A percentile compares a stretch with the other conserved stretches of the same genome.
These are phyloP conservation scores for Hymenoscyphus salicellus DNA, from an alignment of 2,329 filamentous ascomycete genomes.

Conservation along the genomic window DNA sequence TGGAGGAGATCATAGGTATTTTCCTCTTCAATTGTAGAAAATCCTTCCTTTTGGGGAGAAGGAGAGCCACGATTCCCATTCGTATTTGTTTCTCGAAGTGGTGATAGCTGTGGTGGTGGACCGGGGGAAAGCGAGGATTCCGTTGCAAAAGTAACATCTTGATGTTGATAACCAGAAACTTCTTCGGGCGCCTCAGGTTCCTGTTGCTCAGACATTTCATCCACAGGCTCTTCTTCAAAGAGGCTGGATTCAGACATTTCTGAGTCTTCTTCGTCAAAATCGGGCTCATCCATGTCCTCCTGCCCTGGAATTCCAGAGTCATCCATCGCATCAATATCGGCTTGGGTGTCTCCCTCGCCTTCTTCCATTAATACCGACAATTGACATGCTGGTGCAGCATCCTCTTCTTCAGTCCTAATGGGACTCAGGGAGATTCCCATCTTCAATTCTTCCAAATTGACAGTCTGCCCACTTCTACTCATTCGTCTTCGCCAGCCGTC, in stretches of 20 bases:
- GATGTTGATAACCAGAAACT: constrained; percentile 28
- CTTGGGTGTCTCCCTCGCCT: constrained; percentile 35
- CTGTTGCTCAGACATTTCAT: constrained; percentile 23
- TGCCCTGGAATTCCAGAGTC: constrained; percentile 23
- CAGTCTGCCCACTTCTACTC: constrained; percentile 64
- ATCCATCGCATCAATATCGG: constrained; percentile 37
- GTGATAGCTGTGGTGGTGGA: constrained; percentile 40
- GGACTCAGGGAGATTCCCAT: constrained; percentile 65
- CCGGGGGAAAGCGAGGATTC: constrained; percentile 29
- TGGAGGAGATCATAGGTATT: constrained; percentile 44
- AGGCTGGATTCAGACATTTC: constrained; percentile 41
- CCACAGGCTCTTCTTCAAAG: constrained; percentile 46
- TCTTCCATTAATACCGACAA: constrained; percentile 32
- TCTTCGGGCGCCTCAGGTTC: constrained; percentile 22
- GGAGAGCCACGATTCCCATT: constrained; percentile 30
- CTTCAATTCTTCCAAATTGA: constrained; percentile 66
- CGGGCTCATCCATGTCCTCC: constrained; percentile 30
- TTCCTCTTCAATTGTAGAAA: constrained; percentile 48
- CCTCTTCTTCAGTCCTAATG: constrained; percentile 53
- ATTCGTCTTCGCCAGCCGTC: constrained; percentile 87
- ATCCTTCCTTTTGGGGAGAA: constrained; percentile 40
- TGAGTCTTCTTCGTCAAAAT: constrained; percentile 30
- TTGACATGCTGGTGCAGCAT: constrained; percentile 44
- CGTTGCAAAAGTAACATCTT: constrained; percentile 27
- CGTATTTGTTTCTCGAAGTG: constrained; percentile 41